Evolutionary conservation across 2,329 filamentous ascomycete genomes (phyloP).

Genomic region (Massarina eburnea): DNA sequence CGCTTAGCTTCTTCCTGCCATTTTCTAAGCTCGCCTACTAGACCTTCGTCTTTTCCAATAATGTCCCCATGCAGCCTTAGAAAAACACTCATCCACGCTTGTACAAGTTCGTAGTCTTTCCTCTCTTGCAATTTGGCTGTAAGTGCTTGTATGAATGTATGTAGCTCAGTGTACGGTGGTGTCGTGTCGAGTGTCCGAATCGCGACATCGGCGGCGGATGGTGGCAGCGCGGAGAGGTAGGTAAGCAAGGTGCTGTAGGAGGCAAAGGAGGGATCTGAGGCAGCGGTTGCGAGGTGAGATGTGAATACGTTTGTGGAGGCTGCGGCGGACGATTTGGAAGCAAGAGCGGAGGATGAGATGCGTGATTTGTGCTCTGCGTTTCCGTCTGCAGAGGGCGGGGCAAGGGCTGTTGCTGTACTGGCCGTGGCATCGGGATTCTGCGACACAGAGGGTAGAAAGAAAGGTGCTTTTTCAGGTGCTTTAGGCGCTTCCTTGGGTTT

Average conservation of each 20-base stretch:
- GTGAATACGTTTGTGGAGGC: conserved; percentile 48
- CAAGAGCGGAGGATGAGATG: conserved; percentile 36
- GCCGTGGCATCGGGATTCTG: conserved; percentile 20
- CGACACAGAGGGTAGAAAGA: conserved; percentile 79
- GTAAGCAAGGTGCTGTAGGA: conserved; percentile 71
- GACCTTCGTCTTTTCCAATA: conserved; percentile 51
- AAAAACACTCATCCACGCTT: conserved; percentile 98
- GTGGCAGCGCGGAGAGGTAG: conserved; percentile 77
- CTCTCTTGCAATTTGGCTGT: conserved; percentile 68
- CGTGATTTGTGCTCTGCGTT: conserved; percentile 31
- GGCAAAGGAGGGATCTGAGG: conserved; percentile 46
- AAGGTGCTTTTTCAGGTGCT: conserved; percentile 88
- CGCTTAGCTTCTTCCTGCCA: conserved; percentile 74
- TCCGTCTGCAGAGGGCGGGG: conserved; percentile 13
- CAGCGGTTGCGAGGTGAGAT: conserved; percentile 48
- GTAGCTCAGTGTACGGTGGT: conserved; percentile 67
- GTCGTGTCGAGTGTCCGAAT: conserved; percentile 71
- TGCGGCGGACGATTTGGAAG: conserved; percentile 32
- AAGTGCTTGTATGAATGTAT: conserved; percentile 78
- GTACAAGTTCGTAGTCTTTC: conserved; percentile 87
- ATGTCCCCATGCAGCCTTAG: conserved; percentile 73
- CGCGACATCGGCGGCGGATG: conserved; percentile 85
- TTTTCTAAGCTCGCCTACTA: conserved; percentile 62
- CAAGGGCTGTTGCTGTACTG: conserved; percentile 1
- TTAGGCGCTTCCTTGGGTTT: conserved; percentile 92